A percentile compares a stretch with the other conserved stretches of the same genome.
Evolutionary conservation across 2,329 filamentous ascomycete genomes (phyloP).

Genomic region (Westerdykella ornata): DNA sequence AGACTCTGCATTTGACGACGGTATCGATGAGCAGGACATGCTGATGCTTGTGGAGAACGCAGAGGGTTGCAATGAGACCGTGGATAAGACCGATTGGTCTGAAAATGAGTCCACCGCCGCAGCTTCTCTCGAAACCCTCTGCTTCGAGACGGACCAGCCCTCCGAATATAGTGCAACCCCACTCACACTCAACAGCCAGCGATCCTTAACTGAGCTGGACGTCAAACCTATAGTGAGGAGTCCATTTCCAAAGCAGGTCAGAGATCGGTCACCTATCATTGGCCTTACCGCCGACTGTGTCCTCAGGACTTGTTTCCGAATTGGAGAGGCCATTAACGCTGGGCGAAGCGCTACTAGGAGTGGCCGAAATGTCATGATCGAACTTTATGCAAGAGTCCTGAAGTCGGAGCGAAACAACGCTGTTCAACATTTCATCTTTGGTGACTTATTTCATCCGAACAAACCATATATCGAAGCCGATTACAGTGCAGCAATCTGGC

Average conservation of each 20-base stretch:
- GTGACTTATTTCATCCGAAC: conserved; percentile 54
- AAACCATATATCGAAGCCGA: conserved; percentile 49
- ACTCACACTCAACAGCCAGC: conserved; percentile 15
- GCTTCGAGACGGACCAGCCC: background rate
- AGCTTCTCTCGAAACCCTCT: background rate
- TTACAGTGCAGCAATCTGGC: conserved; percentile 42
- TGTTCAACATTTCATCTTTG: conserved; percentile 59
- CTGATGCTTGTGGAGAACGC: conserved; percentile 9
- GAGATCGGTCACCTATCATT: conserved; percentile 49
- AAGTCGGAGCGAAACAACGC: conserved; percentile 50
- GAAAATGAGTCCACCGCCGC: conserved; percentile 3
- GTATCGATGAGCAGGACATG: conserved; percentile 20
- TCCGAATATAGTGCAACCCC: conserved; percentile 19
- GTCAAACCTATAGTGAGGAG: conserved; percentile 46
- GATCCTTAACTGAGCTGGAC: conserved; percentile 1
- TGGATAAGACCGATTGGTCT: background rate
- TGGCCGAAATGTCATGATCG: conserved; percentile 48
- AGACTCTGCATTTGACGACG: conserved; percentile 5
- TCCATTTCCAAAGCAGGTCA: conserved; percentile 46
- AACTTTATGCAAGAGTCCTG: conserved; percentile 57
- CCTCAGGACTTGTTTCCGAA: conserved; percentile 57
- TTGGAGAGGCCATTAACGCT: conserved; percentile 53
- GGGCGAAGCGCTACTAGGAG: conserved; percentile 43
- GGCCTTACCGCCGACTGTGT: conserved; percentile 45
- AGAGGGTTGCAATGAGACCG: background rate